phyloP scores from a whole-genome alignment of 78 protist species.

The Kipferlia bialata region DNA sequence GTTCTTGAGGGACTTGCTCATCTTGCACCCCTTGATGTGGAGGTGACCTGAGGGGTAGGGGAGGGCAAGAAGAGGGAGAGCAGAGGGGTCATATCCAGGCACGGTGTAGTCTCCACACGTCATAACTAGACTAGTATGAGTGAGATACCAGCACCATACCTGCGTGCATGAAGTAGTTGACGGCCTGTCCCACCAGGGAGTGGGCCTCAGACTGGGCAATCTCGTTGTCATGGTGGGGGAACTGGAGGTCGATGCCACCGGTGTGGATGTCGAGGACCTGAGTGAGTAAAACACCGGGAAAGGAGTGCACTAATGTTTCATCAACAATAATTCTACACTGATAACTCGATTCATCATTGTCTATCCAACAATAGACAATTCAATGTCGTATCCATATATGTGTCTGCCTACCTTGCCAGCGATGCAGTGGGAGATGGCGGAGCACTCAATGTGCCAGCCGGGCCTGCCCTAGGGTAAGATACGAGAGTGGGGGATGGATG shows the following conservation, averaged over 20 bases:
- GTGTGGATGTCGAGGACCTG: constrained; percentile 63
- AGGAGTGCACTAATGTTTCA: constrained; percentile 44
- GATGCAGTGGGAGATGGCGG: constrained; percentile 67
- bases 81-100: no score
- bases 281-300: constrained; percentile 27
- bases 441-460: constrained; percentile 99
- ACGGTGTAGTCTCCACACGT: no score
- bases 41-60: constrained; percentile 51
- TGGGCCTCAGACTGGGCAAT: constrained; percentile 45
- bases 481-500: not conserved
- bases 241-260: constrained; percentile 91
- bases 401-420: not conserved
- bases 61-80: constrained; percentile 4
- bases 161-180: constrained; percentile 33
- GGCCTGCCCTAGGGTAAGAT: constrained; percentile 75
- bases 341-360: not conserved
- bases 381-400: not conserved
- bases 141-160: constrained; percentile 27
- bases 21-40: constrained; percentile 73
- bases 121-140: constrained; percentile 3
- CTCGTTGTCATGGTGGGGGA: constrained; percentile 99
- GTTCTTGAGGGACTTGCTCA: constrained; percentile 93
- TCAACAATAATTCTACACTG: constrained; percentile 29
- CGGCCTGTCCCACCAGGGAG: constrained; percentile 5
- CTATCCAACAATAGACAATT: no score